Base-by-base conservation (phyloP, 1,284 basidiomycete species). In the Marasmius tenuissimus region DNA sequence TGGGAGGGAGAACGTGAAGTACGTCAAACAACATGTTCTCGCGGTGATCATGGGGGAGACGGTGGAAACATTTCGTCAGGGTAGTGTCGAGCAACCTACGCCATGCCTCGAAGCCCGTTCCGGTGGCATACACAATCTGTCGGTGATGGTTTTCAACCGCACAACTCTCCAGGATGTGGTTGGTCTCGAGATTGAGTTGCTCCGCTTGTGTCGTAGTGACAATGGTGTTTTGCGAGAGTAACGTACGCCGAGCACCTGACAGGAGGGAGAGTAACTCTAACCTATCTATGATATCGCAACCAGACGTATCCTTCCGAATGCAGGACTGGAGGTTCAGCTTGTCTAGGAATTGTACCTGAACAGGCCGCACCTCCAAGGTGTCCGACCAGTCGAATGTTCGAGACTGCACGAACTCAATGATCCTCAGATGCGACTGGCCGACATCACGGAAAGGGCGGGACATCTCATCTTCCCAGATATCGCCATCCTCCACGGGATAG, bases 321-420 rank as follows among this genome's bases (percentile, higher is more conserved):
- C 92, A 97, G 9, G 88, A 81, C 48, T 88, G 85, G 47, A 97
- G 80, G 67, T 93, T 87, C 60, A 97, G 79, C 33, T 85, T 81
- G 9, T 77, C 82, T 38, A 92, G 84, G 72, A 91, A 90, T 66
- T 87, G 82, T 58, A 94, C 76, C n/a, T 87, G 81, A 38, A 87
- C 70, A 3, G 84, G 80, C 14, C 83, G 76, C 1, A 89, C 83
- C 1, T 78, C 70, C 50, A 93, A 76, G 59, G 85, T 85, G 73
- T 98, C 96, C 18, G 83, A 83, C 94, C 95, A 98, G 63, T 92
- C 88, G 68, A 97, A 91, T 72, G 91, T 88, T 64, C 98, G 79
- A 0, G 92, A 92, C 69, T 92, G 89, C 47, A 97, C 81, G 56
- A 96, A 85, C 72, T 96, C 94, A 68, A 97, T 89, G 72, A 98